Base-by-base conservation (phyloP, 805 yeast species). In the Metschnikowia anglica region DNA sequence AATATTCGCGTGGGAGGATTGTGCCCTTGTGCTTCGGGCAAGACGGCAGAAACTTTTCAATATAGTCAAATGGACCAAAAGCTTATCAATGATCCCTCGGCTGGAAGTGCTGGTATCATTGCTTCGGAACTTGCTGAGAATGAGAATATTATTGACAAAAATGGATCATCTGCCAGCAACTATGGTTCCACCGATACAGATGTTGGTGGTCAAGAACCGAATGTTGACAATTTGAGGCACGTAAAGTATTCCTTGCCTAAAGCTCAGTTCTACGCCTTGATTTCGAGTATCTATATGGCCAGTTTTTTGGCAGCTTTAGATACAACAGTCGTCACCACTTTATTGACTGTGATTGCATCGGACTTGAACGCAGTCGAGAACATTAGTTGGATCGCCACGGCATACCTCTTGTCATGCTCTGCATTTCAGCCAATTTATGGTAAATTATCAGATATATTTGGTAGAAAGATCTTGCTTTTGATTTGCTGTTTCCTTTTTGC, bases 391-490 rank as follows among this genome's bases (percentile, higher is more conserved):
- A 80, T 84, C 18, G 89, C 87, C 2, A 80, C 88, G 0, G 76
- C 87, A 0, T 84, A 84, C 53, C 62, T 84, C 32, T 63, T 84
- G 32, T 77, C 88, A 1, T 77, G 83, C 33, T 80, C 89, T 0
- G 84, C 87, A 2, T 81, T 82, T 56, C 90, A 84, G 60, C 90
- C 90, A 2, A 61, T 84, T 17, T 81, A 76, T 50, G 90, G 90
- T 7, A 83, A 81, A 53, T 55, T 84, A 6, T 79, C 85, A 12
- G 90, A 84, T 54, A 81, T 83, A 20, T 83, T 83, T 56, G 89
- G 91, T 2, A 66, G 90, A 48, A 80, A 77, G 51, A 61, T 73
- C 2, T 51, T 68, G 70, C 47, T 63, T 78, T 32, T 81, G 17
- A 58, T 77, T 12, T 81, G 86, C 54, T 73, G 79, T 39, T 49